phyloP scores from a whole-genome alignment of 1,139 yeast genomes.

The Debaryomyces psychrophilus region DNA sequence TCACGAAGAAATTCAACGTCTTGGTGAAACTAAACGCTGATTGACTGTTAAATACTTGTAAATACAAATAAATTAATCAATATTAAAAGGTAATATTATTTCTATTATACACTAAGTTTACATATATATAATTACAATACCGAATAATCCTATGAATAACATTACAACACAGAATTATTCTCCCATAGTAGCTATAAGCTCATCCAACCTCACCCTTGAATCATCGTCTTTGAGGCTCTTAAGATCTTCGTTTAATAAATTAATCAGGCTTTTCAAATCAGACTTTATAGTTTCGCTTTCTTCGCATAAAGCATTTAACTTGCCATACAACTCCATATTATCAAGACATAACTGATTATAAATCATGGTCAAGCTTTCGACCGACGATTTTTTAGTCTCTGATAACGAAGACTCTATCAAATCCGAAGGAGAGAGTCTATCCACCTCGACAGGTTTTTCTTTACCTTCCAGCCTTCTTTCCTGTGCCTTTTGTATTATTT shows the following conservation, averaged over 20 bases:
- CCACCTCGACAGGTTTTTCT: slow-evolving; percentile 32
- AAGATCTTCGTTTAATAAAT: slow-evolving; percentile 31
- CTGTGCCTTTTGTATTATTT: slow-evolving; percentile 58
- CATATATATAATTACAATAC: slow-evolving; percentile 1
- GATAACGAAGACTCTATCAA: slow-evolving; percentile 38
- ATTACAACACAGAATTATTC: not conserved
- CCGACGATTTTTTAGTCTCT: slow-evolving; percentile 26
- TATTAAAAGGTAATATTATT: slow-evolving; percentile 1
- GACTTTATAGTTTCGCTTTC: slow-evolving; percentile 27
- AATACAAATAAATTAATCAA: slow-evolving; percentile 2
- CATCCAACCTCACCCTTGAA: slow-evolving; percentile 26
- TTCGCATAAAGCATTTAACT: slow-evolving; percentile 26
- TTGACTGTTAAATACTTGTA: slow-evolving; percentile 7
- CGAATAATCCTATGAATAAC: not conserved
- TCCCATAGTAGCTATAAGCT: slow-evolving; percentile 21
- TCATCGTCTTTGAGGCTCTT: slow-evolving; percentile 29
- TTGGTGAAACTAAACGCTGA: slow-evolving; percentile 7
- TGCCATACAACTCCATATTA: slow-evolving; percentile 33
- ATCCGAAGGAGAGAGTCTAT: slow-evolving; percentile 34
- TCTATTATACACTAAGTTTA: slow-evolving; percentile 12
- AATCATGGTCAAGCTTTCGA: slow-evolving; percentile 38
- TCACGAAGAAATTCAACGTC: slow-evolving; percentile 27
- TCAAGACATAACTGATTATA: slow-evolving; percentile 42
- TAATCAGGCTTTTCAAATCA: slow-evolving; percentile 28
- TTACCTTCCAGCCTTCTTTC: slow-evolving; percentile 25